phyloP scores from a whole-genome alignment of 805 yeast species.

The Monosporozyma servazzii region DNA sequence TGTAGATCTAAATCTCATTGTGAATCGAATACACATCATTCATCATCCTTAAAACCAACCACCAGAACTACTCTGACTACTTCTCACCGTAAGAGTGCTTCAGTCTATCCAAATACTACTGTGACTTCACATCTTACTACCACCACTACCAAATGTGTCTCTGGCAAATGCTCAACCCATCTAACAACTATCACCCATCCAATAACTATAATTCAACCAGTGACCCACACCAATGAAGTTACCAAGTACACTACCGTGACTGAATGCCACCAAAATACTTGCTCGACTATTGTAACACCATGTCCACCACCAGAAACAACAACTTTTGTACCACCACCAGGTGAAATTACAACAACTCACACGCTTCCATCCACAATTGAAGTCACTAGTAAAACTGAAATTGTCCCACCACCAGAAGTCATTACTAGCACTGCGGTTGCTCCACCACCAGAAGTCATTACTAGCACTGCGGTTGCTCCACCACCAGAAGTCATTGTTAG shows the following conservation, averaged over 20 bases:
- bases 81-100: neutral
- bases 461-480: neutral
- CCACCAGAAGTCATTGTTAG: neutral
- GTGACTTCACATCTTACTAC: neutral
- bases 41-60: neutral
- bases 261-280: neutral
- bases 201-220: neutral
- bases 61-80: neutral
- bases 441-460: neutral
- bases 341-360: neutral
- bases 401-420: neutral
- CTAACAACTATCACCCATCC: conserved; percentile 1
- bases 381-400: neutral
- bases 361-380: neutral
- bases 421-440: neutral
- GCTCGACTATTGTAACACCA: neutral
- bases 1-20: neutral
- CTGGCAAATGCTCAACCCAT: neutral
- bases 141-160: neutral
- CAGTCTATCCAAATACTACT: neutral
- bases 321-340: conserved; percentile 1
- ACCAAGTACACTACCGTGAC: neutral
- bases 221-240: neutral
- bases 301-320: neutral
- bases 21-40: neutral